Percentiles rank a stretch among this genome's conserved stretches.
These are phyloP conservation scores for Gossypium herbaceum DNA, from an alignment of 345 rosid species.

Conservation along the genomic window DNA sequence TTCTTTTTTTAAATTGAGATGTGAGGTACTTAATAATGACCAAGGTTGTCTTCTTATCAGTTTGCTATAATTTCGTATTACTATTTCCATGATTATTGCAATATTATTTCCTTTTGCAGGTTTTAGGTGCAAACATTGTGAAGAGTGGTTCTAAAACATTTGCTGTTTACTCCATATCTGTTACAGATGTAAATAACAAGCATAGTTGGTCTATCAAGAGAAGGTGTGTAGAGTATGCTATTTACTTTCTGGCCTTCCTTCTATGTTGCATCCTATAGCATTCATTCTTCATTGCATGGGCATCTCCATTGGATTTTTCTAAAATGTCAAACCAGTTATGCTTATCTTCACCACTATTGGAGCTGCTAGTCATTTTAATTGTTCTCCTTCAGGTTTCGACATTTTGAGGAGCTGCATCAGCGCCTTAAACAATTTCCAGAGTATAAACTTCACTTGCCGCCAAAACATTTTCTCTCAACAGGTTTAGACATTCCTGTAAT, in stretches of 20 bases:
- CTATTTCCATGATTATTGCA: constrained; percentile 13
- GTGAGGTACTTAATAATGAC: constrained; percentile 63
- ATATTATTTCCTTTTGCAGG: constrained; percentile 54
- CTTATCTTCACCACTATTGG: background rate
- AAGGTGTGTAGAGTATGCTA: constrained; percentile 50
- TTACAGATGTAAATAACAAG: constrained; percentile 71
- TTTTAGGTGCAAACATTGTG: constrained; percentile 95
- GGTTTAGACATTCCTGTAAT: constrained; percentile 80
- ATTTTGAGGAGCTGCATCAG: constrained; percentile 98
- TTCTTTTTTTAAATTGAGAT: constrained; percentile 80
- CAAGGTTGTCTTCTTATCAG: constrained; percentile 11
- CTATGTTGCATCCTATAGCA: background rate
- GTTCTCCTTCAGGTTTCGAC: constrained; percentile 64
- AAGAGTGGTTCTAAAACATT: constrained; percentile 80
- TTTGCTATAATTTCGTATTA: constrained; percentile 16
- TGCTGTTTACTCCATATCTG: constrained; percentile 93
- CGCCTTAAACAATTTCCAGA: constrained; percentile 87
- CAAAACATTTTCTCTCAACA: constrained; percentile 93
- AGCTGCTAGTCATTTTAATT: constrained; percentile 15
- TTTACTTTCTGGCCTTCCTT: constrained; percentile 23
- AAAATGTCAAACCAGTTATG: constrained; percentile 5
- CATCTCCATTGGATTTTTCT: background rate
- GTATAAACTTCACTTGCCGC: constrained; percentile 91
- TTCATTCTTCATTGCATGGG: constrained; percentile 1
- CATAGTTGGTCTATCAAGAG: constrained; percentile 98